phyloP scores from a whole-genome alignment of 179 eudicot species.

The Monotropa hypopitys region DNA sequence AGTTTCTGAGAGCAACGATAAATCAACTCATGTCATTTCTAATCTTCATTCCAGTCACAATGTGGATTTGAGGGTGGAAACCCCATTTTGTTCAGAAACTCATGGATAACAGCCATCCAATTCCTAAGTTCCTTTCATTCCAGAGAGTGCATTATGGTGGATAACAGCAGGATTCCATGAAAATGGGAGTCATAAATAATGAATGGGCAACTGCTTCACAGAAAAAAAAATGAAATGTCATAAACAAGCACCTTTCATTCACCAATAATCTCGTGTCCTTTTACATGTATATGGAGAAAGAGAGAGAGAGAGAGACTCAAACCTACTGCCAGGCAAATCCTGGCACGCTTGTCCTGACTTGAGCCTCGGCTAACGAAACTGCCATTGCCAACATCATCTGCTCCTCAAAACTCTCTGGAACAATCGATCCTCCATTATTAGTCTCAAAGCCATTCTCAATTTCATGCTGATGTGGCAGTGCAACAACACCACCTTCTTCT shows the following conservation, averaged over 20 bases:
- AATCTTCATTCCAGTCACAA: background rate
- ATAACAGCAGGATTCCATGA: background rate
- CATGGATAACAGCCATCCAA: too few relatives aligned
- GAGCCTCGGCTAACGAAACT: constrained; percentile 81
- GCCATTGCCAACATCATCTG: constrained; percentile 99
- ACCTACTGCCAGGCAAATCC: constrained; percentile 73
- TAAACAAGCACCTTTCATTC: constrained; percentile 9
- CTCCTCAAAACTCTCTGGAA: constrained; percentile 91
- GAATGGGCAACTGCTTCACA: background rate
- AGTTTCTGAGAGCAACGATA: background rate
- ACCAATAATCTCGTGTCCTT: constrained; percentile 5
- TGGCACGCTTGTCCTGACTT: constrained; percentile 42
- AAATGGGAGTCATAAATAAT: too few relatives aligned
- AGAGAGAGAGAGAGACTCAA: constrained; percentile 1
- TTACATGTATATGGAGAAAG: constrained; percentile 6
- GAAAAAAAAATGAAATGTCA: background rate
- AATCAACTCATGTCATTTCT: background rate
- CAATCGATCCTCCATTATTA: constrained; percentile 23
- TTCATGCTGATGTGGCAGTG: constrained; percentile 24
- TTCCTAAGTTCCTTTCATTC: too few relatives aligned
- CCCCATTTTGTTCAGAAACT: background rate
- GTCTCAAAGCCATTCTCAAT: constrained; percentile 22
- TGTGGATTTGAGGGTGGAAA: background rate
- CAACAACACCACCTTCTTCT: constrained; percentile 9
- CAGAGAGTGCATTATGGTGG: background rate